Conservation (phyloP, 202 grass and related monocot genomes). For the Cymbopogon flexuosus region DNA sequence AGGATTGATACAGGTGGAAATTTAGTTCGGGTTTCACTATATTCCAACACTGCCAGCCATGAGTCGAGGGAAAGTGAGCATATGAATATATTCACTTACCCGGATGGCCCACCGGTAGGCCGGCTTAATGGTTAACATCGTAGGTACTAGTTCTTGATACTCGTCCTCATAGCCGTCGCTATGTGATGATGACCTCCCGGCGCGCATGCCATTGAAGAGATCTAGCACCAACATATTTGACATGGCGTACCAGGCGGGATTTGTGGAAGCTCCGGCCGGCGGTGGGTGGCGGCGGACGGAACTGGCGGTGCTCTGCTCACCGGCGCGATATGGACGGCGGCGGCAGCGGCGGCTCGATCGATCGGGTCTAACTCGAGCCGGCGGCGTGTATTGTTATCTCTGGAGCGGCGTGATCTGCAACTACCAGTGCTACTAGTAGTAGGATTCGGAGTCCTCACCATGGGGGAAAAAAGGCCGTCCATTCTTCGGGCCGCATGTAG, state of each 20-base stretch:
- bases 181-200: neutral
- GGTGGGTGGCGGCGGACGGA: too few species aligned
- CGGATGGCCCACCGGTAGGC: neutral
- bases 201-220: neutral
- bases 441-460: too few species aligned
- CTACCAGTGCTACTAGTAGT: too few species aligned
- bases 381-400: too few species aligned
- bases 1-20: too few species aligned
- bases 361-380: too few species aligned
- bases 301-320: neutral
- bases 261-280: neutral
- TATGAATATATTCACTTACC: neutral
- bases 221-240: neutral
- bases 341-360: neutral
- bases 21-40: too few species aligned
- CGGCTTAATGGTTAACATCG: neutral
- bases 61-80: too few species aligned
- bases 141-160: neutral
- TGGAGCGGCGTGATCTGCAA: too few species aligned
- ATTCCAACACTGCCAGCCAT: too few species aligned
- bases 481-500: too few species aligned
- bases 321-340: neutral
- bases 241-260: neutral
- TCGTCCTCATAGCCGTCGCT: neutral
- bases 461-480: too few species aligned